These are phyloP conservation scores for Larix kaempferi DNA, from an alignment of 75 land plant genomes.

Conservation along the genomic window DNA sequence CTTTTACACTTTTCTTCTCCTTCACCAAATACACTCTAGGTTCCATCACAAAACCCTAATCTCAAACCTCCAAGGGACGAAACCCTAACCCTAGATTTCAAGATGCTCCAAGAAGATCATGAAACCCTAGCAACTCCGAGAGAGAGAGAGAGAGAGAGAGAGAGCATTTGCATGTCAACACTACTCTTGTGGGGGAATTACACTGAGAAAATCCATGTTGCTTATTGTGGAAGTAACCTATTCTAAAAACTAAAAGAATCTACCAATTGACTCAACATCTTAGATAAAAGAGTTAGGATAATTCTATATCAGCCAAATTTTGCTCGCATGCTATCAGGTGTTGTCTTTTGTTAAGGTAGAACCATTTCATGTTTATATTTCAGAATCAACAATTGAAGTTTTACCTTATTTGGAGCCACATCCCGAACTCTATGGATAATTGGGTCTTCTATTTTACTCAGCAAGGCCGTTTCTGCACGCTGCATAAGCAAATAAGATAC, in stretches of 20 bases:
- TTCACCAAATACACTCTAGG: no score
- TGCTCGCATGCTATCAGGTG: neutral
- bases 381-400: neutral
- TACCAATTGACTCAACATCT: neutral
- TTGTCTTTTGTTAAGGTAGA: neutral
- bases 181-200: no score
- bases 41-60: no score
- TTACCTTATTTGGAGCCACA: constrained; percentile 86
- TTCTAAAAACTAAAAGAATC: neutral
- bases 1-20: no score
- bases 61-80: no score
- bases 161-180: no score
- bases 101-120: no score
- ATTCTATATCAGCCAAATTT: neutral
- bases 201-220: no score
- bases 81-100: no score
- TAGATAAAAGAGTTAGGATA: neutral
- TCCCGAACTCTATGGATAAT: constrained; percentile 61
- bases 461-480: constrained; percentile 53
- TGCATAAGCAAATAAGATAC: constrained; percentile 4
- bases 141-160: no score
- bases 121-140: no score
- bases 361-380: neutral
- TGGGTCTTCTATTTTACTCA: constrained; percentile 34
- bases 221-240: neutral